A percentile compares a stretch with the other conserved stretches of the same genome.
phyloP scores from a whole-genome alignment of 306 rosid species.

The Inga leiocalycina region DNA sequence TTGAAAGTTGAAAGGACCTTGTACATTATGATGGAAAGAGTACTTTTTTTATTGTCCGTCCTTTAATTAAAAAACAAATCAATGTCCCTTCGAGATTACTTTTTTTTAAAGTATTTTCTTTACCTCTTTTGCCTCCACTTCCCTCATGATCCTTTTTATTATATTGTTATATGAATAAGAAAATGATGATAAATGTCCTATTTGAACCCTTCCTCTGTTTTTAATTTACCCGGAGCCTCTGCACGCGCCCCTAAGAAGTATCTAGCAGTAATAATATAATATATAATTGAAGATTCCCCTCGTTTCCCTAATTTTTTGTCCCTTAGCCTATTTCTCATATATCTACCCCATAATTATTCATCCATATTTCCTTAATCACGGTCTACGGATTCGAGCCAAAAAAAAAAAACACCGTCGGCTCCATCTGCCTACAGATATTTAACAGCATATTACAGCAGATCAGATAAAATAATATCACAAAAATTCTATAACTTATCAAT shows the following conservation, averaged over 20 bases:
- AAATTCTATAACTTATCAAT: no score
- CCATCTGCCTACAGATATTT: not conserved
- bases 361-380: not conserved
- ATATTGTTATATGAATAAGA: not conserved
- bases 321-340: not conserved
- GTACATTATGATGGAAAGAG: no score
- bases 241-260: not conserved
- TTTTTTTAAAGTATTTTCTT: not conserved
- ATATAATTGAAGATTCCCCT: constrained; percentile 8
- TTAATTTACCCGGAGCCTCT: not conserved
- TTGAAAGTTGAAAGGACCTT: no score
- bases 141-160: no score
- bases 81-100: not conserved
- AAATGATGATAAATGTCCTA: not conserved
- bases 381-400: not conserved
- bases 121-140: not conserved
- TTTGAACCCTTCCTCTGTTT: not conserved
- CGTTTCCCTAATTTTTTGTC: constrained; percentile 1
- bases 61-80: no score
- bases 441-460: not conserved
- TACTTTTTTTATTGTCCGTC: no score
- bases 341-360: not conserved
- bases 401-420: no score
- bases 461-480: not conserved
- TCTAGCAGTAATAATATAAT: not conserved